Conservation (phyloP, 805 yeast genomes). For the Kuraishia floccosa region DNA sequence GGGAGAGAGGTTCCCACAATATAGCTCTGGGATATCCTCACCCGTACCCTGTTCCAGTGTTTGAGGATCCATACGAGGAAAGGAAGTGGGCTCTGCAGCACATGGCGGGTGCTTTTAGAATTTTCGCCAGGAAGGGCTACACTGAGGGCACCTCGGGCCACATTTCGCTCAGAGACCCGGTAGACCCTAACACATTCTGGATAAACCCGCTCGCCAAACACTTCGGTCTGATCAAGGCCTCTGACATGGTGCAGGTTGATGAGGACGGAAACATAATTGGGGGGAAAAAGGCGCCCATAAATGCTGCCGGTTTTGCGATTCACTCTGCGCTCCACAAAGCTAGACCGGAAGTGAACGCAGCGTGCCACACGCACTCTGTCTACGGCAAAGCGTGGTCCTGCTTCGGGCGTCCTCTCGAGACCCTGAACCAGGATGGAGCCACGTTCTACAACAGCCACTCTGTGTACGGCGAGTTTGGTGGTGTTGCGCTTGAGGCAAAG, state of each 20-base stretch:
- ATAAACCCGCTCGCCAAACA: conserved; percentile 82
- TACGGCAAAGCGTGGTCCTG: conserved; percentile 57
- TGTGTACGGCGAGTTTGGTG: conserved; percentile 64
- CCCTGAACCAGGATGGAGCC: conserved; percentile 75
- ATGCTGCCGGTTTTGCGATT: conserved; percentile 62
- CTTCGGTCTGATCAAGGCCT: conserved; percentile 46
- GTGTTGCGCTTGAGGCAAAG: conserved; percentile 57
- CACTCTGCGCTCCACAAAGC: conserved; percentile 59
- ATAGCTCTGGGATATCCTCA: conserved; percentile 41
- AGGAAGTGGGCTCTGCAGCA: conserved; percentile 53
- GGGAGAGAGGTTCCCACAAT: conserved; percentile 46
- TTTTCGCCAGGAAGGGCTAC: conserved; percentile 69
- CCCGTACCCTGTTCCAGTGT: conserved; percentile 41
- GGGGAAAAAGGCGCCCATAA: conserved; percentile 37
- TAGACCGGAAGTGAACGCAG: conserved; percentile 61
- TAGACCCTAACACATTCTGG: conserved; percentile 76
- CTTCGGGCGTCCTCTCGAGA: conserved; percentile 58
- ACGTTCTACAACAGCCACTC: conserved; percentile 53
- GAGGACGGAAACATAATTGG: conserved; percentile 54
- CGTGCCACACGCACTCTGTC: conserved; percentile 59
- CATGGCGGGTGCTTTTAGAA: conserved; percentile 78
- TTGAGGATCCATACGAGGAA: conserved; percentile 34
- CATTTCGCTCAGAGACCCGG: conserved; percentile 77
- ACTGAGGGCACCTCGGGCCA: conserved; percentile 81
- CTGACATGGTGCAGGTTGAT: conserved; percentile 55